These are phyloP conservation scores for Rheum nobile DNA, from an alignment of 148 eudicot genomes.

Conservation along the genomic window DNA sequence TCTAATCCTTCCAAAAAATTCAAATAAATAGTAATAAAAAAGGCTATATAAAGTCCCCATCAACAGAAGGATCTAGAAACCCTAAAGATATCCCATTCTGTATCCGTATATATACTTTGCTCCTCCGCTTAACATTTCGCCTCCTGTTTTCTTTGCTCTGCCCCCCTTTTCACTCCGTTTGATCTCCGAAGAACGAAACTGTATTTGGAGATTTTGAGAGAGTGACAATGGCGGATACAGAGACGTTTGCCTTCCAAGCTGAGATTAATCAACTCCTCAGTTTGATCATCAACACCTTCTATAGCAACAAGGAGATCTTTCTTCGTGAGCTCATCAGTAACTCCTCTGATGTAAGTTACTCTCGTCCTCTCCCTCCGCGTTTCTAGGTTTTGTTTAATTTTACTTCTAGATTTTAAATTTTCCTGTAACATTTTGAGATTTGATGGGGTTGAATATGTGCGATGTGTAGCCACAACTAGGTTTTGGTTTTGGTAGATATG, in stretches of 20 bases:
- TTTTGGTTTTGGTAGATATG: background rate
- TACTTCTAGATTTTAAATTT: background rate
- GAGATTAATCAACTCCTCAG: conserved; percentile 80
- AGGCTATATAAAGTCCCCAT: background rate
- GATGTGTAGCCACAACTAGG: background rate
- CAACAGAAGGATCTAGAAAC: conserved; percentile 58
- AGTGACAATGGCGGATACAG: conserved; percentile 40
- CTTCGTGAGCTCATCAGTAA: conserved; percentile 78
- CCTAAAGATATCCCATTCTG: conserved; percentile 12
- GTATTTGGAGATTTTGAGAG: background rate
- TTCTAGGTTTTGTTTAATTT: background rate
- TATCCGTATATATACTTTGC: conserved; percentile 15
- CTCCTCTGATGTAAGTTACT: conserved; percentile 53
- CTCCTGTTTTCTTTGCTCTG: background rate
- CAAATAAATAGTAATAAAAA: background rate
- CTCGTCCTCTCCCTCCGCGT: background rate
- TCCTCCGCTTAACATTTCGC: background rate
- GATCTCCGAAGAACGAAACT: background rate
- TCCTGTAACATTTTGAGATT: background rate
- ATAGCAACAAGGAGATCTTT: conserved; percentile 81
- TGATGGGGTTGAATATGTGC: background rate
- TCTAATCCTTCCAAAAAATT: too few species aligned
- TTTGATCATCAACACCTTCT: conserved; percentile 73
- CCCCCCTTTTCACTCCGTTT: background rate
- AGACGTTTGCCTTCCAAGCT: conserved; percentile 84